Base-by-base conservation (phyloP, 1,139 yeast genomes). In the Wickerhamiella pararugosa region DNA sequence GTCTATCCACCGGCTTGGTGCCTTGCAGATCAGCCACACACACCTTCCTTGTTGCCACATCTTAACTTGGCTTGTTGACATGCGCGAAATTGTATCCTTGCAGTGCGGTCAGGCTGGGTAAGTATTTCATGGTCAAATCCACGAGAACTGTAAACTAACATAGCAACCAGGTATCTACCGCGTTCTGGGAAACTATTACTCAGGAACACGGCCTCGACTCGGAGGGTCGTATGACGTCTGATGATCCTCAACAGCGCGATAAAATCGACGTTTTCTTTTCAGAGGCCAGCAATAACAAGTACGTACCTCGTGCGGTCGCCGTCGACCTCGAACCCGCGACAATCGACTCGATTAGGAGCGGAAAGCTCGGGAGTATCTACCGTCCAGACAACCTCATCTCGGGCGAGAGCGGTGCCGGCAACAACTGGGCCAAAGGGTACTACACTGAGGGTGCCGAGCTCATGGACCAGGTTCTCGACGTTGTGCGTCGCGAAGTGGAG, bases 341-440 rank as follows among this genome's bases (percentile, higher is more conserved):
- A 46, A 79, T 84, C 57, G 95, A 84, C 56, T 73, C 79, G 34
- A 90, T 84, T 48, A 77, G 79, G 58, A 66, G 80, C 41, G 81
- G 93, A 5, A 66, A 71, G 31, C 78, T 78, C 55, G 94, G 94
- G 51, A 74, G 78, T 59, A 69, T 84, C 55, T 84, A 84, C 64
- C 78, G 94, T 64, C 95, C 95, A 26, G 95, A 84, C 60, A 83
- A 84, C 66, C 78, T 75, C 54, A 80, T 84, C 51, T 81, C 76
- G 57, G 94, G 94, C 41, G 93, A 83, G 63, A 76, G 90, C 30
- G 80, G 93, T 33, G 95, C 95, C 5, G 95, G 94, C 54, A 84
- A 84, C 58, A 92, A 81, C 55, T 84, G 95, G 95, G 95, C 95
- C 48, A 84, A 83, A 64, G 95, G 95, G 59, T 93, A 82, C 64